Evolutionary conservation across 768 basidiomycete species (phyloP), one percentile per base, ranked within the genome.

Genomic region (Nidula microcarpa): DNA sequence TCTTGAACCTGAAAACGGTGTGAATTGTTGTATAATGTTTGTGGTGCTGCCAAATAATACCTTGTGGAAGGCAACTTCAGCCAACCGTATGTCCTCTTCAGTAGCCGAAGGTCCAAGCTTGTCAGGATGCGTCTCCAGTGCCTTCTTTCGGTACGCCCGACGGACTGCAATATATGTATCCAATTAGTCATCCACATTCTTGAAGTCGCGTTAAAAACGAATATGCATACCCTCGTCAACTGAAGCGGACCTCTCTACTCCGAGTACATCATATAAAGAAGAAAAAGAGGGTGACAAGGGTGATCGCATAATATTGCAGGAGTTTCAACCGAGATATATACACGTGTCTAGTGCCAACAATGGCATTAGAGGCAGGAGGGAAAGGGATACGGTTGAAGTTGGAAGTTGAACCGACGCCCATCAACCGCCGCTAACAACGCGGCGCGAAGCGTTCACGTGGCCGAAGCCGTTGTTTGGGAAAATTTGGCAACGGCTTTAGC

Each of bases 61-160:
- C 74, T 77, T 74, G 61, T 79, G 84, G 58, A 89, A 89, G 55
- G 75, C 77, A 37, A 75, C 74, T 60, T 81, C 79, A 6, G 86
- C 81, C 16, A 62, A 70, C 52, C 76, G 73, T 61, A 78, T 82
- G 54, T 81, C 79, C 53, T 73, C 67, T 43, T 77, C 75, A 43
- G 69, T 77, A 6, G 81, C 79, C 33, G 67, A 67, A 36, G 77
- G 82, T 9, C 79, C 79, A 46, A 87, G 78, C 59, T 86, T 87
- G 59, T 89, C 87, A 8, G 87, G 87, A 62, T 89, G 87, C 1
- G 87, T 88, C 64, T 85, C 84, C 30, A 89, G 71, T 8, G 80
- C 85, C 59, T 79, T 82, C 55, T 78, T 79, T 60, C 79, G 84
- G 65, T 87, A 89, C 1, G 85, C 86, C 59, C 74, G 82, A 49